Percentiles rank a stretch among this genome's conserved stretches.
phyloP scores from a whole-genome alignment of 768 basidiomycete species.

The Trametes cubensis region DNA sequence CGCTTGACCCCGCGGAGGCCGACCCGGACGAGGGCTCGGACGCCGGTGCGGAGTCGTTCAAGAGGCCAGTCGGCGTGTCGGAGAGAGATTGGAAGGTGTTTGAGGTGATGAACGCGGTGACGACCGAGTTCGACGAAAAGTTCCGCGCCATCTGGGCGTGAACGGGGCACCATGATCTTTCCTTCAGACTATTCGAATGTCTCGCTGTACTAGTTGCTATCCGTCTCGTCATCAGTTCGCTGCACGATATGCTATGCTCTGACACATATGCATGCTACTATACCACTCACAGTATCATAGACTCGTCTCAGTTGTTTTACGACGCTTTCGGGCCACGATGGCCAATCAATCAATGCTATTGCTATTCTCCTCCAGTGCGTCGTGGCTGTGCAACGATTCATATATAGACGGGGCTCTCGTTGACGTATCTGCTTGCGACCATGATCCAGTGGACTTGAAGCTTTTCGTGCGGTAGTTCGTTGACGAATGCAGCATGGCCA shows the following conservation, averaged over 20 bases:
- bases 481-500: conserved; percentile 31
- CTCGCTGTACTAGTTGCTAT: too few relatives aligned
- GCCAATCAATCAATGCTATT: background rate
- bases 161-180: background rate
- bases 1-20: conserved; percentile 35
- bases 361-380: background rate
- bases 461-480: conserved; percentile 12
- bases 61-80: conserved; percentile 42
- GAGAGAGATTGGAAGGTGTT: conserved; percentile 60
- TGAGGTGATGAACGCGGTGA: conserved; percentile 46
- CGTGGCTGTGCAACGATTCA: conserved; percentile 37
- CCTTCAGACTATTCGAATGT: too few relatives aligned
- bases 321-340: background rate
- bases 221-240: background rate
- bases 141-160: conserved; percentile 67
- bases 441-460: conserved; percentile 52
- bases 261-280: background rate
- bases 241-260: background rate
- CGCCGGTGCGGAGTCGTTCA: conserved; percentile 24
- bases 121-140: conserved; percentile 57
- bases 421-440: conserved; percentile 32
- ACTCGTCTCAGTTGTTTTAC: background rate
- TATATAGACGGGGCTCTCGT: conserved; percentile 21
- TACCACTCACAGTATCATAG: background rate
- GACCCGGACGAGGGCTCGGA: conserved; percentile 32